Evolutionary conservation across 305 asterid genomes (phyloP), one percentile per base, ranked within the genome.

Genomic region (Plantago coronopus): DNA sequence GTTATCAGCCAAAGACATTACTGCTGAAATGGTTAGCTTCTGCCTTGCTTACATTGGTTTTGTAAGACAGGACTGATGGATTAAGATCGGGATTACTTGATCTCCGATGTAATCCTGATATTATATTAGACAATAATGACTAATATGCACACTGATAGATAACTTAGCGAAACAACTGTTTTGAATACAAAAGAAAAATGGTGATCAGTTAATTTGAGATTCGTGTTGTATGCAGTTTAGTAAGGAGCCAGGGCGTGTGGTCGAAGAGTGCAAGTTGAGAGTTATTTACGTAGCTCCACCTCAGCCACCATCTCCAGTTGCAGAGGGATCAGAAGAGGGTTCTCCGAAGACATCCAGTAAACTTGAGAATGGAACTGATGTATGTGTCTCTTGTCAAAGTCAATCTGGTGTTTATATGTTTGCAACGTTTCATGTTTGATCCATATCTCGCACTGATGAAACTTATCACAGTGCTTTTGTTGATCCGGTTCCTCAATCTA

Each of bases 241-340:
- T 48, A 87, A 84, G 74, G 95, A 87, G 70, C 68, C 79, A 25
- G 94, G 91, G n/a, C 70, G 75, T 40, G 67, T 34, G 20, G 83
- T 87, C 27, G 93, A 85, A 61, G 95, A 89, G 69, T 83, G 86
- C 80, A 89, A 83, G 72, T 79, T 89, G 79, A 89, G 72, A 73
- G 95, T 86, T 65, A 49, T 78, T 40, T 89, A 87, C 57, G 83
- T 80, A 53, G 59, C 91, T 51, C 95, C 95, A 18, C 84, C 78
- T 31, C 95, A 82, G 66, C 91, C 91, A 34, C 94, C 95, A 23
- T 89, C 95, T 29, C 95, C 93, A 9, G 88, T 87, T 34, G 82
- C 83, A 10, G 95, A 89, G 76, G 95, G 86, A 61, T 77, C 93
- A 10, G 95, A 89, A 16, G 95, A 89, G 67, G 95, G 94, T 37